Percentiles rank a stretch among this genome's conserved stretches.
Conservation (phyloP, 495 filamentous ascomycete species). For the Aspergillus nidulans region DNA sequence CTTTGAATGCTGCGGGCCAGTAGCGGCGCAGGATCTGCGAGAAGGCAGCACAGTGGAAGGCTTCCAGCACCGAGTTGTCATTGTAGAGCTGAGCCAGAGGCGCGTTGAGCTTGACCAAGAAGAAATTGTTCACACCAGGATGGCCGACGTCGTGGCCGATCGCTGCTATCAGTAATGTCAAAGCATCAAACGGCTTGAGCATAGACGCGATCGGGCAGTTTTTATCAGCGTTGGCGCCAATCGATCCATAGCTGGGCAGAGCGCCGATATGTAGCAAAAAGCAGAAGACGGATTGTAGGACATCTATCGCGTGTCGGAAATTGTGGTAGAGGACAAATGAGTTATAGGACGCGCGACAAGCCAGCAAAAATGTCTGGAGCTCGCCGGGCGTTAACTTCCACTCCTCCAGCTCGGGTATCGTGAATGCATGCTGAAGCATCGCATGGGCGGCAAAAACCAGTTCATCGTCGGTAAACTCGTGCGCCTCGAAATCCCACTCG, state of each 20-base stretch:
- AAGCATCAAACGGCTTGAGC: conserved; percentile 76
- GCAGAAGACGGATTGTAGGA: conserved; percentile 88
- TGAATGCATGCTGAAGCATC: conserved; percentile 87
- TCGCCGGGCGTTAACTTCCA: conserved; percentile 73
- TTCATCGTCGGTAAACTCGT: conserved; percentile 85
- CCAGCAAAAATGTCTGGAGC: conserved; percentile 73
- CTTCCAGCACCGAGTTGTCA: conserved; percentile 93
- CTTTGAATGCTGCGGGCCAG: conserved; percentile 78
- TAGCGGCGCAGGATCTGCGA: conserved; percentile 91
- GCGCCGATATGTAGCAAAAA: conserved; percentile 82
- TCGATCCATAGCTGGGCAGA: conserved; percentile 59
- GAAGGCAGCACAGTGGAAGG: conserved; percentile 96
- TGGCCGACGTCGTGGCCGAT: conserved; percentile 98
- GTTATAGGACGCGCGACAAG: conserved; percentile 85
- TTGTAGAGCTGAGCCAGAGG: conserved; percentile 98
- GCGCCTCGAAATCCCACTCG: conserved; percentile 82
- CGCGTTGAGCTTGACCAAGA: conserved; percentile 86
- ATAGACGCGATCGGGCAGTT: conserved; percentile 66
- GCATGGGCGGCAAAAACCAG: conserved; percentile 70
- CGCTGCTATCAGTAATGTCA: conserved; percentile 86
- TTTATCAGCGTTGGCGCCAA: conserved; percentile 17
- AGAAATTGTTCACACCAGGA: conserved; percentile 96
- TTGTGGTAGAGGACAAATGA: conserved; percentile 98
- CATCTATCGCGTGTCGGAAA: conserved; percentile 94
- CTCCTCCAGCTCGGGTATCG: conserved; percentile 70